Base-by-base conservation (phyloP, 139 green algal species). In the Closterium sp. region DNA sequence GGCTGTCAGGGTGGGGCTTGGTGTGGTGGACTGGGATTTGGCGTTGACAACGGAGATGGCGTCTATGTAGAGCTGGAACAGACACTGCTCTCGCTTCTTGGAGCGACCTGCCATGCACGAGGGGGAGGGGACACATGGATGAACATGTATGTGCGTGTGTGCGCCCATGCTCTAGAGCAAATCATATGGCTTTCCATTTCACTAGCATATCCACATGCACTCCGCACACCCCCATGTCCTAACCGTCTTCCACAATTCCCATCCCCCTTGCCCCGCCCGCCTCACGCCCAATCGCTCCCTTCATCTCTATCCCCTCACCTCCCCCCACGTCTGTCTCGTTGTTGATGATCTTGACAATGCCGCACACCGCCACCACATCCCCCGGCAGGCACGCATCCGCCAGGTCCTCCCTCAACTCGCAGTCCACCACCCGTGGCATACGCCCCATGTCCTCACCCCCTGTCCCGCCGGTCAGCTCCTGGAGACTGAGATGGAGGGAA, bases 1-100 rank as follows among this genome's bases (percentile, higher is more conserved):
- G 4, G 43, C 12, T 1, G 43, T 69, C 12, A 16, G 2, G 43
- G 43, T 2, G 43, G 43, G 43, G 43, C 43, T 69, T 69, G 43
- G 10, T 5, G 43, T 28, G 10, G 43, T 69, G 43, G 43, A 69
- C 7, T 69, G 43, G 43, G 43, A 25, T 1, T 69, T 69, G 43
- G 43, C 43, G 87, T 92, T 93, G 66, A 93, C 86, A 0, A 99
- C 90, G 0, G 97, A 98, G 10, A 98, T 43, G 0, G 97, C 97
- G 9, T 99, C 96, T 84, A 99, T n/a, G 91, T 98, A 99, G 31
- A 98, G 95, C 33, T 98, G 90, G 93, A 98, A 98, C 31, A 99
- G 43, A 16, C 43, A 69, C 12, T 69, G 43, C 12, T 28, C 38
- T 8, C 38, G 38, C 3, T 66, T 66, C 38, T 69, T 69, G 43